Conservation (phyloP, 2,329 filamentous ascomycete species). For the Fusarium metavorans region DNA sequence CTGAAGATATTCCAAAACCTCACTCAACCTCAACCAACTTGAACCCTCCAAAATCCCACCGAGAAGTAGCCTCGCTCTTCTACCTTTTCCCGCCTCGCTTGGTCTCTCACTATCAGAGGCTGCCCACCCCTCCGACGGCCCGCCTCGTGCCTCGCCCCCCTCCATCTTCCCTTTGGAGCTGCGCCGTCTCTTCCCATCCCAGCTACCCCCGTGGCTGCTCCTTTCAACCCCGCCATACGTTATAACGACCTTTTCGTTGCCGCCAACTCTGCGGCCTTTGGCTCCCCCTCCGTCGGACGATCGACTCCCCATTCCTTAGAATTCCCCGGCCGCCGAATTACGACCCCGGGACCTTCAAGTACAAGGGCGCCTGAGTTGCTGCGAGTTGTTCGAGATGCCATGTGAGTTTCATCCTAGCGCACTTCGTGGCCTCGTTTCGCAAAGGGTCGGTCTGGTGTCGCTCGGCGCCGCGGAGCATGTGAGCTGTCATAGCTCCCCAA, state of each 20-base stretch:
- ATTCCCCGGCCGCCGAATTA: constrained; percentile 27
- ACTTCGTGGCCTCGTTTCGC: constrained; percentile 17
- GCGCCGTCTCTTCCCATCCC: constrained; percentile 12
- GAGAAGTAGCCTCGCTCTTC: constrained; percentile 6
- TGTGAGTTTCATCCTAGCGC: constrained; percentile 48
- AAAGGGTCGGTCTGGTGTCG: constrained; percentile 7
- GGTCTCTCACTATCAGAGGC: constrained; percentile 4
- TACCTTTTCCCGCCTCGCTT: neutral
- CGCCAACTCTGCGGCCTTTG: constrained; percentile 33
- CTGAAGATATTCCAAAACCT: constrained; percentile 28
- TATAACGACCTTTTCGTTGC: constrained; percentile 26
- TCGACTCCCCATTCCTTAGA: constrained; percentile 22
- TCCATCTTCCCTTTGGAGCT: constrained; percentile 23
- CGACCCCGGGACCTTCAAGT: constrained; percentile 31
- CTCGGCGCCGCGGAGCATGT: constrained; percentile 3
- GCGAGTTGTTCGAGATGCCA: constrained; percentile 51
- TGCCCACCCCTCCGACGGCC: constrained; percentile 12
- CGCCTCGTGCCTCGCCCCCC: constrained; percentile 22
- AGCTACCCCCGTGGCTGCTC: constrained; percentile 32
- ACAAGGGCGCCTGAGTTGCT: constrained; percentile 40
- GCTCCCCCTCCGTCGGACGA: constrained; percentile 32
- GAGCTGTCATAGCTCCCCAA: constrained; percentile 26
- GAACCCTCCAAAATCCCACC: constrained; percentile 3
- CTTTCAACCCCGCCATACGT: constrained; percentile 44
- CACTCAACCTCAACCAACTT: neutral